phyloP scores from a whole-genome alignment of 176 grass and related monocot genomes.

The Canna indica region DNA sequence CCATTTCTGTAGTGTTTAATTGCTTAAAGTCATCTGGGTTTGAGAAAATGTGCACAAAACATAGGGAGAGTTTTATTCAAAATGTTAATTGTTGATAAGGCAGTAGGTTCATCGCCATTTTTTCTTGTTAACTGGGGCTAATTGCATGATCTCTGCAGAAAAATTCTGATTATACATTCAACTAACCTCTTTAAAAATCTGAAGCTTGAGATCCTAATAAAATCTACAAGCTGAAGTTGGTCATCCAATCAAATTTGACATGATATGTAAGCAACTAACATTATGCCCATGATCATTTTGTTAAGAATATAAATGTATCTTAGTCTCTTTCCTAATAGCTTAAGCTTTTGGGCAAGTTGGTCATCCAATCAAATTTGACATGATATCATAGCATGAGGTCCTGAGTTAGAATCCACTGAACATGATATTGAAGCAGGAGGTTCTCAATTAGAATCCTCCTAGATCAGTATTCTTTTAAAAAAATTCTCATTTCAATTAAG shows the following conservation, averaged over 20 bases:
- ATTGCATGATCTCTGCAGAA: not conserved
- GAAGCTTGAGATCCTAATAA: not conserved
- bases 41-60: not conserved
- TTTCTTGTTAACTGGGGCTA: not conserved
- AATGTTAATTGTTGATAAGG: not conserved
- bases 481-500: too few relatives aligned
- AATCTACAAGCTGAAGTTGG: not conserved
- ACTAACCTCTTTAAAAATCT: not conserved
- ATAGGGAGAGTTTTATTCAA: not conserved
- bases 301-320: not conserved
- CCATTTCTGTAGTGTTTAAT: not conserved
- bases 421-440: too few relatives aligned
- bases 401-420: too few relatives aligned
- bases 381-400: too few relatives aligned
- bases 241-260: not conserved
- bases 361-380: too few relatives aligned
- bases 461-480: too few relatives aligned
- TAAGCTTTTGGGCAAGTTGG: too few relatives aligned
- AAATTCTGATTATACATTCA: not conserved
- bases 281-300: not conserved
- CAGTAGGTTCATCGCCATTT: not conserved
- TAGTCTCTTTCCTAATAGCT: too few relatives aligned
- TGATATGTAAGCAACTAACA: not conserved
- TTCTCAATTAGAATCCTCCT: too few relatives aligned
- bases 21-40: not conserved